Evolutionary conservation across 768 basidiomycete species (phyloP).

Genomic region (Gelatoporia subvermispora): DNA sequence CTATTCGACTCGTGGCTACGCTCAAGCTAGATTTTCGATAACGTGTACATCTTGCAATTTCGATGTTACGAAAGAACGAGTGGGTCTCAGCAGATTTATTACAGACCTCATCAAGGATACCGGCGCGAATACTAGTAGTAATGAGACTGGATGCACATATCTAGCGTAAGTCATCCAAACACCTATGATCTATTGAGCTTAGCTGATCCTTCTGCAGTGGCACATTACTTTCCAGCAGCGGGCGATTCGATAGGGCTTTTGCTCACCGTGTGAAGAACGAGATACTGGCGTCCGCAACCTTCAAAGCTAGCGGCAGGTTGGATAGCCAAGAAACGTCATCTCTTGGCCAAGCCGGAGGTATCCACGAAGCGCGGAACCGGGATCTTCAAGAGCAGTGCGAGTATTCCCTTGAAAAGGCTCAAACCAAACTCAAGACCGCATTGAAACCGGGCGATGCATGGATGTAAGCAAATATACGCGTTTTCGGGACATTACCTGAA

Average conservation of each 20-base stretch:
- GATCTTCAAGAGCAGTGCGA: no score
- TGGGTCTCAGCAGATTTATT: slow-evolving; percentile 40
- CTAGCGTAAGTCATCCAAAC: background rate
- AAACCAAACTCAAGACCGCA: no score
- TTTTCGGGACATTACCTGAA: background rate
- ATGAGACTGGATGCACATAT: no score
- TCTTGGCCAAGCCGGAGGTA: no score
- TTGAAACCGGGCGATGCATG: slow-evolving; percentile 44
- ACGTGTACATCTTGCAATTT: slow-evolving; percentile 35
- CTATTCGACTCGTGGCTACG: slow-evolving; percentile 47
- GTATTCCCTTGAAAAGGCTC: no score
- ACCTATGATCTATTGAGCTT: background rate
- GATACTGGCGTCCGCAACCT: no score
- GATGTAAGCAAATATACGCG: slow-evolving; percentile 30
- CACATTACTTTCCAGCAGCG: slow-evolving; percentile 27
- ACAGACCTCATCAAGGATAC: slow-evolving; percentile 29
- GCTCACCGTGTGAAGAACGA: slow-evolving; percentile 23
- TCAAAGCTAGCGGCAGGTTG: no score
- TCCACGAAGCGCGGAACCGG: no score
- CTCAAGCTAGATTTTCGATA: no score
- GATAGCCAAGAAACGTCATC: no score
- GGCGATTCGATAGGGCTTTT: slow-evolving; percentile 20
- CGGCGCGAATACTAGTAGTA: no score
- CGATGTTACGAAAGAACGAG: slow-evolving; percentile 35
- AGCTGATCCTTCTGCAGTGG: slow-evolving; percentile 23